Evolutionary conservation across 306 rosid species (phyloP), one percentile per base, ranked within the genome.

Genomic region (Quillaja saponaria): DNA sequence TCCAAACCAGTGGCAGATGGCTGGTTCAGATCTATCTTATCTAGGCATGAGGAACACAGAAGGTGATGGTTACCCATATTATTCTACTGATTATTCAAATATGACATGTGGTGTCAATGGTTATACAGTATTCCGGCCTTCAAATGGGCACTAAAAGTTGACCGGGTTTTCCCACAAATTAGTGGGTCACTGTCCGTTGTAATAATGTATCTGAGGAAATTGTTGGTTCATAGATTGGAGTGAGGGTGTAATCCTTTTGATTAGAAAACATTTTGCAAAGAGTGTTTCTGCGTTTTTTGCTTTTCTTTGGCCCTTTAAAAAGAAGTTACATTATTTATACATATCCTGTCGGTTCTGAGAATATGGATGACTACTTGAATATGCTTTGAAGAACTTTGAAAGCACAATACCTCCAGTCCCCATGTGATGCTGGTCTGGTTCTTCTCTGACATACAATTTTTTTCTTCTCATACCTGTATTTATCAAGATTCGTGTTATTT

Each of bases 91-190:
- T 39, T 94, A 87, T 71, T 76, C 91, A 34, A 90, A 81, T 61
- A 55, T 89, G 86, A 75, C 81, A 42, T 60, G 72, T 16, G 81
- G 88, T 51, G 71, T 71, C 68, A 89, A 85, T 50, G 95, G 96
- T 60, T 94, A 89, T 84, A 70, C 82, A 17, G 74, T 83, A 35
- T 94, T 78, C 85, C 87, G 95, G 79, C 99, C 99, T 10, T 81
- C 90, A 34, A 84, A 77, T 73, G 96, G 91, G 58, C 84, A 82
- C 35, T 89, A 85, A 34, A 68, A 31, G 50, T 61, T 56, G 71
- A 64, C 42, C 59, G 77, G 56, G 69, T 13, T 63, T 57, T 62
- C 67, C 74, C 58, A 39, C 57, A 19, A 70, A 72, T 55, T 60
- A 54, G 80, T 71, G 83, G 80, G 81, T 21, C 45, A 53, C 65